Conservation (phyloP, 495 filamentous ascomycete genomes). For the Daldinia loculata region DNA sequence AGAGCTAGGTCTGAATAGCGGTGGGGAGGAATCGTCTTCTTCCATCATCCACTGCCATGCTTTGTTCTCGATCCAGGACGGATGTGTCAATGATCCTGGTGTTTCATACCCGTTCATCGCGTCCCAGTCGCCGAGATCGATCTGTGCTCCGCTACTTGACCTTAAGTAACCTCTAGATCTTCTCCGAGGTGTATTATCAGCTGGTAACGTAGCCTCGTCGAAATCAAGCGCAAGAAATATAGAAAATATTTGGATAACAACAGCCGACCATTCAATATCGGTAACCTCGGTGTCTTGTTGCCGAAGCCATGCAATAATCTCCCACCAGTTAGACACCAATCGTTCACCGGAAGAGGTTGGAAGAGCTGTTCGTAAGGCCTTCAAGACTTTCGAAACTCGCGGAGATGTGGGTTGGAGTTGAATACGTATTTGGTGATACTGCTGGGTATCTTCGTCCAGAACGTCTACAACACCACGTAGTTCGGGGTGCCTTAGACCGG, state of each 20-base stretch:
- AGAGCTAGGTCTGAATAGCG: conserved; percentile 36
- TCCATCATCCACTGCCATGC: conserved; percentile 81
- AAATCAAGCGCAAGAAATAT: conserved; percentile 53
- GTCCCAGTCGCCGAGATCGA: conserved; percentile 50
- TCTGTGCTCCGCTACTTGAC: conserved; percentile 45
- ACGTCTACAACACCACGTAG: conserved; percentile 69
- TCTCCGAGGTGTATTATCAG: conserved; percentile 29
- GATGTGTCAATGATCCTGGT: conserved; percentile 62
- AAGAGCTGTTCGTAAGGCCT: conserved; percentile 68
- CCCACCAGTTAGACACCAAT: conserved; percentile 77
- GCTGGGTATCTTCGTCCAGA: conserved; percentile 63
- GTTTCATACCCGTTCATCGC: conserved; percentile 49
- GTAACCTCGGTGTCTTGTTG: conserved; percentile 56
- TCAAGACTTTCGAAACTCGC: conserved; percentile 66
- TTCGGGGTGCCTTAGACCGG: conserved; percentile 54
- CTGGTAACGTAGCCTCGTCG: conserved; percentile 29
- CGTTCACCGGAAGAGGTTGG: conserved; percentile 69
- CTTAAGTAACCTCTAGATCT: conserved; percentile 42
- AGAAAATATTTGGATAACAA: conserved; percentile 74
- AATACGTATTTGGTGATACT: conserved; percentile 70
- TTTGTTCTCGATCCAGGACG: conserved; percentile 71
- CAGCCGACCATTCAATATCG: conserved; percentile 80
- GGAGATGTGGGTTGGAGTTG: conserved; percentile 70
- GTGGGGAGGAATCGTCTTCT: conserved; percentile 50
- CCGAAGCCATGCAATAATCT: conserved; percentile 73